phyloP scores from a whole-genome alignment of 1,139 yeast genomes.

The Yamadazyma jaroonii region DNA sequence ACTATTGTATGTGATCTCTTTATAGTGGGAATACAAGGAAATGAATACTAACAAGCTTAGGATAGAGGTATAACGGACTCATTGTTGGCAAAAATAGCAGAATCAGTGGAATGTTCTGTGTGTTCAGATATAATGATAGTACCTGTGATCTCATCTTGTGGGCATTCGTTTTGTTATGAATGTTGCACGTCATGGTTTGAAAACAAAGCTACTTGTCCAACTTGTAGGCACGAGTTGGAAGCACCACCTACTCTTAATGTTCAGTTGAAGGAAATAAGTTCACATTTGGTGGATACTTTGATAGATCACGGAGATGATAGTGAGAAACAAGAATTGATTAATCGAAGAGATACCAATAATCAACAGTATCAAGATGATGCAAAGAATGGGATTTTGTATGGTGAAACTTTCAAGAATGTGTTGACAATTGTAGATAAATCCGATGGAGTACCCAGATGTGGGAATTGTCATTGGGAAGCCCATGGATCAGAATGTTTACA shows the following conservation, averaged over 20 bases:
- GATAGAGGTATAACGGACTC: constrained; percentile 5
- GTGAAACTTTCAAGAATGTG: constrained; percentile 48
- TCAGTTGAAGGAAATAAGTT: constrained; percentile 37
- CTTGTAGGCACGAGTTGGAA: constrained; percentile 46
- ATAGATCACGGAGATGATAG: constrained; percentile 23
- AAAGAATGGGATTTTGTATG: constrained; percentile 38
- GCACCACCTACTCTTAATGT: constrained; percentile 46
- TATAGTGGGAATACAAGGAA: background rate
- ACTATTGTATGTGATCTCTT: constrained; percentile 6
- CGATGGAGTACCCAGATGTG: constrained; percentile 80
- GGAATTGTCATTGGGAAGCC: constrained; percentile 82
- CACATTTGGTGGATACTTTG: constrained; percentile 26
- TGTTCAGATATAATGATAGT: constrained; percentile 46
- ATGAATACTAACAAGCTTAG: constrained; percentile 4
- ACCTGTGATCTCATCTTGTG: constrained; percentile 42
- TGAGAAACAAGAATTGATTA: constrained; percentile 18
- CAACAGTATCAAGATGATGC: constrained; percentile 39
- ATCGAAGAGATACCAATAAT: constrained; percentile 24
- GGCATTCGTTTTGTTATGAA: constrained; percentile 46
- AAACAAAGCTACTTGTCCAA: constrained; percentile 51
- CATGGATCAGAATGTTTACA: constrained; percentile 53
- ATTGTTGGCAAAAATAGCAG: constrained; percentile 8
- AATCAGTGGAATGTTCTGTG: constrained; percentile 38
- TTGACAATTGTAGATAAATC: constrained; percentile 55
- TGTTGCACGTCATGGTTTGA: constrained; percentile 54